These are phyloP conservation scores for Fusarium hainanense DNA, from an alignment of 2,329 filamentous ascomycete genomes.

Conservation along the genomic window DNA sequence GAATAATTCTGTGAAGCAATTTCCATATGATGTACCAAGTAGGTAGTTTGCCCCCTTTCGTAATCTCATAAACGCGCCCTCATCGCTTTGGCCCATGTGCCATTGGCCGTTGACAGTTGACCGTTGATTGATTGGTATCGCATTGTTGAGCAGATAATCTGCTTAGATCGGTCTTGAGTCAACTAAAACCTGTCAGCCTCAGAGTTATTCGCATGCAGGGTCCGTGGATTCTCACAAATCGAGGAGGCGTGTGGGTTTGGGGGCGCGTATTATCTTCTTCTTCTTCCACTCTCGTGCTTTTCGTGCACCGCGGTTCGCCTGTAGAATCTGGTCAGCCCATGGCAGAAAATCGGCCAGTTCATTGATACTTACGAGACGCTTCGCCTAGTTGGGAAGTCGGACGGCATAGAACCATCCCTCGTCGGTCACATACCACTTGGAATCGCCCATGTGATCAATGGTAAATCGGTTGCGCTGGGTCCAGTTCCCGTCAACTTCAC, in stretches of 20 bases:
- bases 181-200: conserved; percentile 11
- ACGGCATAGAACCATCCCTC: conserved; percentile 71
- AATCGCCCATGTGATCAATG: conserved; percentile 67
- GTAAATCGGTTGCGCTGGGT: conserved; percentile 68
- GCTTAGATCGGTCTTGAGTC: neutral
- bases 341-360: neutral
- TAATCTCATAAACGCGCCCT: neutral
- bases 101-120: neutral
- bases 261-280: conserved; percentile 1
- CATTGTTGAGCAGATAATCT: neutral
- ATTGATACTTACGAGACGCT: conserved; percentile 20
- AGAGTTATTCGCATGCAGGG: neutral
- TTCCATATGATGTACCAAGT: conserved; percentile 5
- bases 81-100: neutral
- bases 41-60: neutral
- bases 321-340: conserved; percentile 8
- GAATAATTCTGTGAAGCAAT: neutral
- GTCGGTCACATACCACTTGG: conserved; percentile 69
- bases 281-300: conserved; percentile 7
- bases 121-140: neutral
- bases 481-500: conserved; percentile 70
- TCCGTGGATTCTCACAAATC: conserved; percentile 2
- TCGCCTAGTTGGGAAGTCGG: conserved; percentile 57
- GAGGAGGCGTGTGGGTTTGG: neutral
- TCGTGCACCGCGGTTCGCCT: conserved; percentile 12